Evolutionary conservation across 176 grass and related monocot genomes (phyloP), one percentile per base, ranked within the genome.

Genomic region (Paspalum notatum): DNA sequence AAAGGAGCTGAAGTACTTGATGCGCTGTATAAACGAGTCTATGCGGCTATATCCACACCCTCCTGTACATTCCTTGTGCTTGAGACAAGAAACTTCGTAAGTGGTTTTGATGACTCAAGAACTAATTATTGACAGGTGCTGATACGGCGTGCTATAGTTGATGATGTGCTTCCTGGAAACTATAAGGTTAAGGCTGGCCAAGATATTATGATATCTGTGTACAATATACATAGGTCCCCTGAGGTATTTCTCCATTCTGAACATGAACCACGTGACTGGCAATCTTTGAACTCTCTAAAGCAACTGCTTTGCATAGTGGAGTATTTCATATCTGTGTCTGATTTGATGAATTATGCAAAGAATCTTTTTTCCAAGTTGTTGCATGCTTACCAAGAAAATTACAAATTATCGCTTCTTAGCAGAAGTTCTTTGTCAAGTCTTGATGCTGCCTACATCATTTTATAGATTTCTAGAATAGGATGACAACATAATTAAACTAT

Each of bases 141-240:
- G 68, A 70, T 98, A 87, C 86, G 96, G 77, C 90, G 92, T 69
- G 90, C 96, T 66, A 51, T 89, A 77, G 79, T 91, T 78, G 92
- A 90, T 88, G 96, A 98, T 82, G 86, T 93, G 59, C 92, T 98
- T 93, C 96, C 96, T 69, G 92, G 96, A 93, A 84, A 86, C 58
- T 98, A 95, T 74, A 93, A 98, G 73, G 79, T 98, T 69, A 91
- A 93, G 56, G 53, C 90, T 85, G 92, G 92, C 56, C 90, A 98
- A 89, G 96, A 95, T 86, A 82, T 98, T 69, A 98, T 98, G 96
- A 98, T 98, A 73, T 98, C 96, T 41, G 96, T 98, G 45, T 98
- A 98, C 75, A 98, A 98, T 85, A 93, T 98, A 91, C 95, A 95
- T 81, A 83, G 90, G 14, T 98, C 95, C 22, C 81, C 90, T 61